Percentiles rank a stretch among this genome's conserved stretches.
These are phyloP conservation scores for Biscogniauxia sp. DNA, from an alignment of 2,329 filamentous ascomycete genomes.

Conservation along the genomic window DNA sequence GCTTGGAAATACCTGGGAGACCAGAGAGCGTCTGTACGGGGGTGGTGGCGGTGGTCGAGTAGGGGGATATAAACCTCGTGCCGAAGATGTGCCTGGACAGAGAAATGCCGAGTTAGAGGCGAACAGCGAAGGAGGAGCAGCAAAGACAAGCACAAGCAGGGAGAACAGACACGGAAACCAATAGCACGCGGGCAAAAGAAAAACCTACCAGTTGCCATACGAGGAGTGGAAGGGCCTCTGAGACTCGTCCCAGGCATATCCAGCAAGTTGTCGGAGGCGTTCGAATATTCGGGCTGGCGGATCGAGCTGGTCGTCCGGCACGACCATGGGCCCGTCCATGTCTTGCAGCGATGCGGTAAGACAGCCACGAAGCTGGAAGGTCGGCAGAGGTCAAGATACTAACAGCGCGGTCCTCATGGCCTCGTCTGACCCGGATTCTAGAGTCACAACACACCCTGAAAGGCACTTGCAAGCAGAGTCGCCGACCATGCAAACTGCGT, in stretches of 20 bases:
- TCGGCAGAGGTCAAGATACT: conserved; percentile 6
- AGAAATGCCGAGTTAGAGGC: conserved; percentile 17
- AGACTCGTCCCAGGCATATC: conserved; percentile 74
- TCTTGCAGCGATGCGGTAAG: conserved; percentile 22
- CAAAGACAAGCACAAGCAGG: neutral
- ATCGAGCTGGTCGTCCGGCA: conserved; percentile 55
- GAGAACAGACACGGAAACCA: too few relatives aligned
- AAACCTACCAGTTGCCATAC: conserved; percentile 79
- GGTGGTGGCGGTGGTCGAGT: conserved; percentile 45
- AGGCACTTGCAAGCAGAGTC: neutral
- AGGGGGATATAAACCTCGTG: conserved; percentile 55
- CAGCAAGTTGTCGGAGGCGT: conserved; percentile 68
- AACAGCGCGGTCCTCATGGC: conserved; percentile 1
- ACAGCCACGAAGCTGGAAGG: conserved; percentile 13
- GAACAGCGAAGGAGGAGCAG: conserved; percentile 12
- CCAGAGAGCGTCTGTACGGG: conserved; percentile 44
- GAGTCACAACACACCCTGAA: neutral
- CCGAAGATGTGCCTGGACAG: conserved; percentile 62
- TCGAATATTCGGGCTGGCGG: conserved; percentile 70
- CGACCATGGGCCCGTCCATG: conserved; percentile 49
- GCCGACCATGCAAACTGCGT: neutral
- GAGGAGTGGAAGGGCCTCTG: conserved; percentile 59
- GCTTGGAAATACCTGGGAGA: conserved; percentile 42
- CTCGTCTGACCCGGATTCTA: neutral
- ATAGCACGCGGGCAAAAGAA: conserved; percentile 8